phyloP scores from a whole-genome alignment of 441 rosid genomes.

The Geranium incanum region DNA sequence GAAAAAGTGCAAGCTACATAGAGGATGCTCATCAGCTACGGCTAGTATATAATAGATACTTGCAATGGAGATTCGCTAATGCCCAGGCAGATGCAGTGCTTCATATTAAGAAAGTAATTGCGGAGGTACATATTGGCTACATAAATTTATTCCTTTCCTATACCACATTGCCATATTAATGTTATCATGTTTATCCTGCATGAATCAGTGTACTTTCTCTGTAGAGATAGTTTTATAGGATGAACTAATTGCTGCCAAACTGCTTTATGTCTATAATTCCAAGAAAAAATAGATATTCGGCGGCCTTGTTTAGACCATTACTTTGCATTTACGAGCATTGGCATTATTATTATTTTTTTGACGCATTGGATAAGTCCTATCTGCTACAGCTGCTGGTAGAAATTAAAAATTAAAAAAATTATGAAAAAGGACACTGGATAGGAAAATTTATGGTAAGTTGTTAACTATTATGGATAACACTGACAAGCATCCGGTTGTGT shows the following conservation, averaged over 20 bases:
- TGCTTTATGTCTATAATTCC: background rate
- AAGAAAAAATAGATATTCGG: background rate
- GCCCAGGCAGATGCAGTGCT: conserved; percentile 65
- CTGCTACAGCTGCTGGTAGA: background rate
- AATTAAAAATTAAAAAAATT: background rate
- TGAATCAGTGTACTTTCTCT: conserved; percentile 3
- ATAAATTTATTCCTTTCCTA: background rate
- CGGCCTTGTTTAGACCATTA: background rate
- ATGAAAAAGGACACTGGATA: background rate
- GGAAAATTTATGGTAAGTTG: background rate
- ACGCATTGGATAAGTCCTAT: background rate
- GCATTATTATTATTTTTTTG: background rate
- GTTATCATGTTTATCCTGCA: conserved; percentile 5
- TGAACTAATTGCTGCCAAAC: background rate
- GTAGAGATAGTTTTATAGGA: background rate
- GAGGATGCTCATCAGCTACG: conserved; percentile 91
- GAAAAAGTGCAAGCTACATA: conserved; percentile 49
- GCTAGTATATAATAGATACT: conserved; percentile 63
- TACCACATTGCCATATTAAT: background rate
- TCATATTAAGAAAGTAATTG: conserved; percentile 50
- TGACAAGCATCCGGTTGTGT: background rate
- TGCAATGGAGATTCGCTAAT: conserved; percentile 91
- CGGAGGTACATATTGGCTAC: conserved; percentile 49
- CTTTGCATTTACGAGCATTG: background rate
- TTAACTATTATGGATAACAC: background rate